Evolutionary conservation across 2,329 filamentous ascomycete genomes (phyloP).

Genomic region (Tothia fuscella): DNA sequence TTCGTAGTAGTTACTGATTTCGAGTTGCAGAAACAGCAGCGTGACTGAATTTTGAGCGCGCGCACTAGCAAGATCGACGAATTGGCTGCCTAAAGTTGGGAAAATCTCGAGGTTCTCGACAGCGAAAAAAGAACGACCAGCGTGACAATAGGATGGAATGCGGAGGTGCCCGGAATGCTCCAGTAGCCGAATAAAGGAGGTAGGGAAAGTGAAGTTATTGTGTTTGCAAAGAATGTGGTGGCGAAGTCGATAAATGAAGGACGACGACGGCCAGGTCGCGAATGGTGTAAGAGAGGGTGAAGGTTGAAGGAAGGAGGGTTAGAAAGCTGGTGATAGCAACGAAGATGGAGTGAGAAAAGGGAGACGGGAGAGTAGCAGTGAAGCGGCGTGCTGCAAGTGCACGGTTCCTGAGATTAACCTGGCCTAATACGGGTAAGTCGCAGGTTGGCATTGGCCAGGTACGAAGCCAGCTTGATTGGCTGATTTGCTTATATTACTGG

Average conservation of each 20-base stretch:
- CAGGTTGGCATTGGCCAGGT: too few relatives aligned
- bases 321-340: too few relatives aligned
- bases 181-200: background rate
- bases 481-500: too few relatives aligned
- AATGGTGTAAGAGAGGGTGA: too few relatives aligned
- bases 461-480: too few relatives aligned
- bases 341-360: too few relatives aligned
- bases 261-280: constrained; percentile 14
- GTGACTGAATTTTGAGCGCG: background rate
- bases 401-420: too few relatives aligned
- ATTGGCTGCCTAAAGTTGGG: background rate
- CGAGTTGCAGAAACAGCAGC: background rate
- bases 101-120: background rate
- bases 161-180: background rate
- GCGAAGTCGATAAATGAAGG: constrained; percentile 15
- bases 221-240: constrained; percentile 10
- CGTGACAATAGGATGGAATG: background rate
- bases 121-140: constrained; percentile 1
- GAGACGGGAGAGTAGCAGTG: too few relatives aligned
- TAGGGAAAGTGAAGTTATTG: constrained; percentile 4
- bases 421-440: too few relatives aligned
- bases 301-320: too few relatives aligned
- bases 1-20: background rate
- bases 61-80: background rate
- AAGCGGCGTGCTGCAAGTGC: too few relatives aligned